These are phyloP conservation scores for Haplographium delicatum DNA, from an alignment of 495 filamentous ascomycete species.

Conservation along the genomic window DNA sequence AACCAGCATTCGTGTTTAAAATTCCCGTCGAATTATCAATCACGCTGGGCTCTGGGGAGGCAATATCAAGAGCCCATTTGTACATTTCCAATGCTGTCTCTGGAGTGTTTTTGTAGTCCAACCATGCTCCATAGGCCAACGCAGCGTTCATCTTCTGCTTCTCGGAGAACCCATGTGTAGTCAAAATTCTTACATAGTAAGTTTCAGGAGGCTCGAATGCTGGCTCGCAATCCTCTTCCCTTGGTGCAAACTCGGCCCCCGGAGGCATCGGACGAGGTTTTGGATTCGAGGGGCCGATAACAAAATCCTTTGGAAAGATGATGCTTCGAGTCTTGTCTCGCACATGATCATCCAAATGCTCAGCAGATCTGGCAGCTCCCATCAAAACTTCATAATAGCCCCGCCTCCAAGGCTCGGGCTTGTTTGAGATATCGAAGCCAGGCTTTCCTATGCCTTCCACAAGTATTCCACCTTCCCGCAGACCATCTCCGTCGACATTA, in stretches of 20 bases:
- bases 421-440: constrained; percentile 65
- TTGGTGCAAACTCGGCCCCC: constrained; percentile 49
- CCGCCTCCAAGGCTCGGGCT: constrained; percentile 73
- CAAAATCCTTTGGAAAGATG: constrained; percentile 60
- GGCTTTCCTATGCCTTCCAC: constrained; percentile 51
- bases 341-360: constrained; percentile 74
- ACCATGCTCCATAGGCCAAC: constrained; percentile 74
- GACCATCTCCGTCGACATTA: constrained; percentile 58
- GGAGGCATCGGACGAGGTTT: constrained; percentile 65
- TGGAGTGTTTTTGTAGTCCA: constrained; percentile 66
- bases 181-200: constrained; percentile 74
- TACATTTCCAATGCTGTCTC: constrained; percentile 63
- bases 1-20: constrained; percentile 45
- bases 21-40: constrained; percentile 56
- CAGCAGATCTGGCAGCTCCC: constrained; percentile 66
- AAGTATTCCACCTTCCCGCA: constrained; percentile 51
- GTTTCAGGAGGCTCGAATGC: constrained; percentile 60
- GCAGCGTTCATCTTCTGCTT: constrained; percentile 73
- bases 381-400: constrained; percentile 80
- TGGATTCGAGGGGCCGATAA: constrained; percentile 79
- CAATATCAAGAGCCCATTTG: constrained; percentile 65
- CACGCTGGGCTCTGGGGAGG: constrained; percentile 46
- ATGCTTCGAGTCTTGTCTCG: constrained; percentile 58
- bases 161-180: constrained; percentile 66
- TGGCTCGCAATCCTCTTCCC: constrained; percentile 64